Evolutionary conservation across 2,329 filamentous ascomycete species (phyloP).

Genomic region (Colletotrichum sp.): DNA sequence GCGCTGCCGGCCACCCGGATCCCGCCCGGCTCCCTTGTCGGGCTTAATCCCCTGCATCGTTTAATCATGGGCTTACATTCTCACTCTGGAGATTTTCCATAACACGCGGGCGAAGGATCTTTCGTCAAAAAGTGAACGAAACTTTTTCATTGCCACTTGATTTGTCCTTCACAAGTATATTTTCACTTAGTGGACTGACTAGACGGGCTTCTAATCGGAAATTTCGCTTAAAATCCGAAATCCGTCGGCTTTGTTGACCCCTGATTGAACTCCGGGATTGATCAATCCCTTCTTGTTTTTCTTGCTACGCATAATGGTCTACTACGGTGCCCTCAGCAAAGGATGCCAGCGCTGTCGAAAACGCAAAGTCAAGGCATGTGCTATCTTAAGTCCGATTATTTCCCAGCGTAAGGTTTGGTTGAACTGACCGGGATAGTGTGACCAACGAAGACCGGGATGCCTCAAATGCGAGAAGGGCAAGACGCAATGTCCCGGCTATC

Average conservation of each 20-base stretch:
- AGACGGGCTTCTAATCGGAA: background rate
- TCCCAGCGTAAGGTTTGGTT: background rate
- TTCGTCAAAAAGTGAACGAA: background rate
- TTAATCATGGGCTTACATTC: background rate
- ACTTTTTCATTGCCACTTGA: background rate
- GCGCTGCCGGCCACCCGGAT: background rate
- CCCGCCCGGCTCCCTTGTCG: background rate
- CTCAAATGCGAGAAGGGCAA: slow-evolving; percentile 26
- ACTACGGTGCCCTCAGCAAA: slow-evolving; percentile 26
- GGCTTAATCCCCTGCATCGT: background rate
- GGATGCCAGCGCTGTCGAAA: slow-evolving; percentile 30
- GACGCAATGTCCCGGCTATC: slow-evolving; percentile 27
- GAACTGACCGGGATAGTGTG: slow-evolving; percentile 22
- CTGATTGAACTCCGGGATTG: background rate
- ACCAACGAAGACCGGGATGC: slow-evolving; percentile 27
- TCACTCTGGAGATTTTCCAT: background rate
- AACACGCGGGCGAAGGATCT: background rate
- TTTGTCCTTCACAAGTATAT: background rate
- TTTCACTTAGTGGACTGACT: background rate
- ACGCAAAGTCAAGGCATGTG: slow-evolving; percentile 29
- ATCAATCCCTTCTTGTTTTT: background rate
- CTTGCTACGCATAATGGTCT: slow-evolving; percentile 20
- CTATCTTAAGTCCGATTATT: background rate
- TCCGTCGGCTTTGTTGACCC: background rate
- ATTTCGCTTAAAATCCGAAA: background rate